Percentiles rank a stretch among this genome's conserved stretches.
Conservation (phyloP, 768 basidiomycete genomes). For the Lepiota venenata region DNA sequence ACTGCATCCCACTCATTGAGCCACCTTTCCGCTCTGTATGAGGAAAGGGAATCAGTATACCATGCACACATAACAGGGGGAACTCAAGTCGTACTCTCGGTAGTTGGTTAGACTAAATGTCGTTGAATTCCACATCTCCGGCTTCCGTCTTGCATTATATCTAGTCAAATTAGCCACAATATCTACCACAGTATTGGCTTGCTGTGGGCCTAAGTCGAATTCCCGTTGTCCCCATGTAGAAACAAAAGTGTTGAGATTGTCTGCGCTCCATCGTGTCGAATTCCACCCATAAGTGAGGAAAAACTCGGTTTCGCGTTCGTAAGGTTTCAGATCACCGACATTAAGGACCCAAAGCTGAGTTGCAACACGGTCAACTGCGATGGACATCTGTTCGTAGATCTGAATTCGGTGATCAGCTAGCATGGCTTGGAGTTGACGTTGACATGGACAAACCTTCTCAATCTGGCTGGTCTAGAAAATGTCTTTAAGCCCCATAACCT, state of each 20-base stretch:
- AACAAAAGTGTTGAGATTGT: slow-evolving; percentile 51
- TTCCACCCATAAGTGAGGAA: slow-evolving; percentile 65
- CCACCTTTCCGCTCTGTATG: slow-evolving; percentile 51
- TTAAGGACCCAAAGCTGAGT: slow-evolving; percentile 66
- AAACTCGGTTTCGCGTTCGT: slow-evolving; percentile 67
- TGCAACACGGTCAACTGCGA: slow-evolving; percentile 56
- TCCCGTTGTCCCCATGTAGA: slow-evolving; percentile 60
- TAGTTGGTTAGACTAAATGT: slow-evolving; percentile 63
- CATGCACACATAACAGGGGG: neutral
- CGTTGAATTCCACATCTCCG: slow-evolving; percentile 58
- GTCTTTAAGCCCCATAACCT: neutral
- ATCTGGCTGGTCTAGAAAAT: slow-evolving; percentile 44
- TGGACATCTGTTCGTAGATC: slow-evolving; percentile 67
- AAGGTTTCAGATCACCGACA: slow-evolving; percentile 72
- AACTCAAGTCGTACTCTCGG: slow-evolving; percentile 51
- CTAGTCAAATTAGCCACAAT: slow-evolving; percentile 54
- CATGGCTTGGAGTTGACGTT: neutral
- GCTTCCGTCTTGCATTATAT: slow-evolving; percentile 60
- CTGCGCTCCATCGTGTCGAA: slow-evolving; percentile 46
- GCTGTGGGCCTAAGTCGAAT: slow-evolving; percentile 41
- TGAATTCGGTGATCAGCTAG: slow-evolving; percentile 14
- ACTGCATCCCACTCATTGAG: slow-evolving; percentile 46
- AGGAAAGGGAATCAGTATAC: neutral
- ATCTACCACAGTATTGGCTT: slow-evolving; percentile 40
- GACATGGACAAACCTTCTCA: slow-evolving; percentile 32